Percentiles rank a stretch among this genome's conserved stretches.
Conservation (phyloP, 1,139 yeast genomes). For the Pichia sp. region DNA sequence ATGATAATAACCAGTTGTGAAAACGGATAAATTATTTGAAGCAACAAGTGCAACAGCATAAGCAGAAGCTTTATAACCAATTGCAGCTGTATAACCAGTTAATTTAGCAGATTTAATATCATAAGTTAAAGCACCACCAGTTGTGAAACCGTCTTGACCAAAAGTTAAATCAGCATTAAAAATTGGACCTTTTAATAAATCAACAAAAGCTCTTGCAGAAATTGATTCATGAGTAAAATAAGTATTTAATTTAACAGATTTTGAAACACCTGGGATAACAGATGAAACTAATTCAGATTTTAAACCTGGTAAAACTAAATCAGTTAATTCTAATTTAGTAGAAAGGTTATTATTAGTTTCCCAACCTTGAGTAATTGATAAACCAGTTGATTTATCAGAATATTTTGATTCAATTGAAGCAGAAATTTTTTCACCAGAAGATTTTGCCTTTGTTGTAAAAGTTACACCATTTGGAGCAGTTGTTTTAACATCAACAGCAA, state of each 20-base stretch:
- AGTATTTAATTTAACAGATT: slow-evolving; percentile 86
- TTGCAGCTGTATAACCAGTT: slow-evolving; percentile 89
- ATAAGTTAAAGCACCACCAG: slow-evolving; percentile 96
- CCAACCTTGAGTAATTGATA: slow-evolving; percentile 97
- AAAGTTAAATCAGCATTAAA: slow-evolving; percentile 93
- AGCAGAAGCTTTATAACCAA: slow-evolving; percentile 86
- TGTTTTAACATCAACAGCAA: slow-evolving; percentile 84
- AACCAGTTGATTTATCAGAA: slow-evolving; percentile 88
- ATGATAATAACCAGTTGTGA: slow-evolving; percentile 97
- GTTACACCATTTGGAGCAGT: slow-evolving; percentile 95
- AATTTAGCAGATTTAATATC: slow-evolving; percentile 90
- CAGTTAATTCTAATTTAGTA: slow-evolving; percentile 90
- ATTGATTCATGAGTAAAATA: slow-evolving; percentile 90
- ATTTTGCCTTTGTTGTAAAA: slow-evolving; percentile 89
- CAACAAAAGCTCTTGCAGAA: slow-evolving; percentile 93
- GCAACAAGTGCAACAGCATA: slow-evolving; percentile 88
- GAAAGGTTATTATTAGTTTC: slow-evolving; percentile 86
- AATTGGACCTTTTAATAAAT: slow-evolving; percentile 90
- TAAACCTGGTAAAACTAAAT: slow-evolving; percentile 91
- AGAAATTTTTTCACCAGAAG: slow-evolving; percentile 70
- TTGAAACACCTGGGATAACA: slow-evolving; percentile 82
- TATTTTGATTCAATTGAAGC: slow-evolving; percentile 91
- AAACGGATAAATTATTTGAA: slow-evolving; percentile 82
- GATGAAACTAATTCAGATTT: slow-evolving; percentile 89
- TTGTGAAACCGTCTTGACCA: slow-evolving; percentile 94